Evolutionary conservation across 345 rosid genomes (phyloP), one percentile per base, ranked within the genome.

Genomic region (Leavenworthia alabamica): DNA sequence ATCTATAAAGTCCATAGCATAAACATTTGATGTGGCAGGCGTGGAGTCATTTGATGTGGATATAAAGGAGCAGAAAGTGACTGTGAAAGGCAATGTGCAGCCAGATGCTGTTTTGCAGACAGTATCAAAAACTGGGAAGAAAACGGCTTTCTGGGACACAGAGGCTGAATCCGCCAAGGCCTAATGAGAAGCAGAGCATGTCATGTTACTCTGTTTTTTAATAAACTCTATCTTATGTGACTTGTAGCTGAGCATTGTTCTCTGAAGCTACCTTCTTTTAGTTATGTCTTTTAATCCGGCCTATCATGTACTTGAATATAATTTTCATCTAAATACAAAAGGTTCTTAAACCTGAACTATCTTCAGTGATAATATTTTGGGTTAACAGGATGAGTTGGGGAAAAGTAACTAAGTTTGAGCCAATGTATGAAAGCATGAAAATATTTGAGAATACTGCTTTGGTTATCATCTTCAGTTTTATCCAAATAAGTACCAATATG

Each of bases 41-140:
- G 98, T 92, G 68, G 95, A 89, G 56, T 76, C 89, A 23, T 92
- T 52, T 50, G 90, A 92, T 49, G 75, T 89, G 36, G 82, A 89
- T 68, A 28, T 89, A 79, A 64, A 92, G 76, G 86, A 86, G 80
- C 96, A 92, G 67, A 92, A 84, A 55, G 98, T 92, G 72, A 92
- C 86, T 0, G 98, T 92, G 63, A 84, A 77, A 77, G 96, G 98
- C 47, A 88, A 78, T 9, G 86, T 89, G 43, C 83, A 83, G 75
- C 93, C 89, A 0, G 89, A 86, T 20, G 85, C 88, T 0, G 96
- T 86, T 48, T 60, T 89, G 16, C 86, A 86, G 78, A 86, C 86
- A 0, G 96, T 92, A 5, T 79, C 95, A 0, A 92, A 92, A 77
- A 84, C 90, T 0, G 93, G 98, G 47, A 88, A 92, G 87, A 83